phyloP scores from a whole-genome alignment of 352 stramenopile species.

The Globisporangium uncinulatum region DNA sequence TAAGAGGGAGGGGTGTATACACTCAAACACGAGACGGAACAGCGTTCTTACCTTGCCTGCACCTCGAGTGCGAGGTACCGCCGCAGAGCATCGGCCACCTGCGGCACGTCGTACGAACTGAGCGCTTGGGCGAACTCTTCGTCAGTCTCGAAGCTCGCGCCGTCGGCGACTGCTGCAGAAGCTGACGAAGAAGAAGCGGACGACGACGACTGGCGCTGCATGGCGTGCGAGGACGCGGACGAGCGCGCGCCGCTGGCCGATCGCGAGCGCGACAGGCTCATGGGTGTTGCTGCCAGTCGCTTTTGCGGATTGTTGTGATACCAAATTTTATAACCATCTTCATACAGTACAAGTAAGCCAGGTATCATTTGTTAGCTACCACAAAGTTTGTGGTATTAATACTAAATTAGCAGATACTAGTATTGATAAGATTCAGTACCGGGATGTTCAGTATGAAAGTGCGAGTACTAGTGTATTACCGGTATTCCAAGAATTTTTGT shows the following conservation, averaged over 20 bases:
- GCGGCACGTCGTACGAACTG: slow-evolving; percentile 58
- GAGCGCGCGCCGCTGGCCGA: background rate
- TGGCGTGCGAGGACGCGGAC: background rate
- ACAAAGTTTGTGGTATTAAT: too few species aligned
- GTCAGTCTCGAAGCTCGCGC: slow-evolving; percentile 51
- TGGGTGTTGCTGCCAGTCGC: too few species aligned
- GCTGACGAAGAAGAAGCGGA: background rate
- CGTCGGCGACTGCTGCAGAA: background rate
- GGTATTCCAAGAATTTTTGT: too few species aligned
- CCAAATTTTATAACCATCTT: too few species aligned
- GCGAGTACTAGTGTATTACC: too few species aligned
- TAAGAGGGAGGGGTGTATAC: background rate
- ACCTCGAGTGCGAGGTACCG: slow-evolving; percentile 66
- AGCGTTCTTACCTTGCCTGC: slow-evolving; percentile 40
- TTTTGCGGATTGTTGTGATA: too few species aligned
- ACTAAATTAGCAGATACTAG: too few species aligned
- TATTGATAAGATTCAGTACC: too few species aligned
- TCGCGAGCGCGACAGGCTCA: slow-evolving; percentile 5
- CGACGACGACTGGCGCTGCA: slow-evolving; percentile 17
- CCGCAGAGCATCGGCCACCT: slow-evolving; percentile 50
- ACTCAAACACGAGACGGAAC: background rate
- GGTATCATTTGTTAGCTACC: too few species aligned
- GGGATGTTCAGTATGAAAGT: too few species aligned
- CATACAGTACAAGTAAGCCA: too few species aligned
- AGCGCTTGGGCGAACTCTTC: slow-evolving; percentile 65